Evolutionary conservation across 257 asterid species (phyloP).

Genomic region (Solanum sitiens): DNA sequence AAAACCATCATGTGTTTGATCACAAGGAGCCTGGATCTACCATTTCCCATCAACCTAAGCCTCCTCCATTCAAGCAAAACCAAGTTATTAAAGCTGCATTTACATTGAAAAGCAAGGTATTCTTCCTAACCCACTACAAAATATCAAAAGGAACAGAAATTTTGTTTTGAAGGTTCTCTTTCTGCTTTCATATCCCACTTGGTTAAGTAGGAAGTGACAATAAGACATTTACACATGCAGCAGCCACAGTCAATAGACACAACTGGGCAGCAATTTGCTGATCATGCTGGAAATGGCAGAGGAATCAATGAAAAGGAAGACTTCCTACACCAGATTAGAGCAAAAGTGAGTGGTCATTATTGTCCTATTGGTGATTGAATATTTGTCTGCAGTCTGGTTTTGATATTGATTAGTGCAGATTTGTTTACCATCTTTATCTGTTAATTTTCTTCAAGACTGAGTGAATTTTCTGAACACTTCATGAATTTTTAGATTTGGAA

Average conservation of each 20-base stretch:
- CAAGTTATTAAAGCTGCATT: constrained; percentile 21
- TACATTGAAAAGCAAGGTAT: constrained; percentile 51
- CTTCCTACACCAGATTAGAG: constrained; percentile 88
- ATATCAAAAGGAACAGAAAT: background rate
- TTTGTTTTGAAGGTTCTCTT: background rate
- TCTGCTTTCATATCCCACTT: background rate
- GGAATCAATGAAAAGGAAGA: constrained; percentile 55
- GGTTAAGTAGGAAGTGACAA: background rate
- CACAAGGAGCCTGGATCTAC: constrained; percentile 31
- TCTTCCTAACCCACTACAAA: background rate
- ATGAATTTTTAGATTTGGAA: background rate
- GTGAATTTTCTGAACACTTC: background rate
- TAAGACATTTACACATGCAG: constrained; percentile 19
- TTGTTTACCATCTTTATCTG: background rate
- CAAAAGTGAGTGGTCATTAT: constrained; percentile 46
- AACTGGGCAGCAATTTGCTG: constrained; percentile 22
- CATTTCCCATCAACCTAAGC: constrained; percentile 61
- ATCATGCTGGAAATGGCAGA: constrained; percentile 18
- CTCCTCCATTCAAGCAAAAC: constrained; percentile 54
- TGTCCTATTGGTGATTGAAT: background rate
- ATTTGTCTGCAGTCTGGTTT: background rate
- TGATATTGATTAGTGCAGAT: background rate
- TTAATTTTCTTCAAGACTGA: background rate
- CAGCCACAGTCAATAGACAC: constrained; percentile 26
- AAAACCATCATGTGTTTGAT: constrained; percentile 25